Conservation (phyloP, 108 stramenopile species). For the Craspedostauros australis region DNA sequence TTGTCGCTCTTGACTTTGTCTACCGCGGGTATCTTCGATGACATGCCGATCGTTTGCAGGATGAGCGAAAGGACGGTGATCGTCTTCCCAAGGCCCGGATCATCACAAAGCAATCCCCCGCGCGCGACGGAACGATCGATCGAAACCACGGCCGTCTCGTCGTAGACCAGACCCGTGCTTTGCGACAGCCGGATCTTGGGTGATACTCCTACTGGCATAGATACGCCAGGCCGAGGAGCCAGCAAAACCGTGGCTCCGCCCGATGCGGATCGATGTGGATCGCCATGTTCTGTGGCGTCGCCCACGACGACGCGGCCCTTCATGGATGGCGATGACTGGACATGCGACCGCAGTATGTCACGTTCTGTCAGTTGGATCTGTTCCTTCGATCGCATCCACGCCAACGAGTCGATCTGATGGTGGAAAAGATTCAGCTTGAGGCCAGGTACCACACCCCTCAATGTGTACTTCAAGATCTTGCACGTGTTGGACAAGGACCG, state of each 20-base stretch:
- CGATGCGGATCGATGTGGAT: conserved; percentile 54
- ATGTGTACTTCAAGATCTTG: conserved; percentile 29
- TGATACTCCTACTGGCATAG: neutral
- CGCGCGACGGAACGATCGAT: conserved; percentile 26
- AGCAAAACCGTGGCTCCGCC: conserved; percentile 51
- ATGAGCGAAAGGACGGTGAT: conserved; percentile 74
- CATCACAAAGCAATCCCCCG: conserved; percentile 60
- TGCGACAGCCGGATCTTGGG: conserved; percentile 3
- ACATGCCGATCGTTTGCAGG: conserved; percentile 58
- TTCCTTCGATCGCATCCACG: conserved; percentile 78
- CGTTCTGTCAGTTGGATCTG: conserved; percentile 27
- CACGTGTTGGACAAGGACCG: conserved; percentile 49
- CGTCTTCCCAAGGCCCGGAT: conserved; percentile 78
- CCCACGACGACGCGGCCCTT: conserved; percentile 13
- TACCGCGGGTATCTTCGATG: conserved; percentile 27
- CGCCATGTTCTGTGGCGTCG: too few species aligned
- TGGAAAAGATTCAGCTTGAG: conserved; percentile 51
- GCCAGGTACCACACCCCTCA: conserved; percentile 59
- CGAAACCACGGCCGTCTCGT: neutral
- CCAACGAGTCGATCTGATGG: conserved; percentile 66
- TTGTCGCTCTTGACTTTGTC: neutral
- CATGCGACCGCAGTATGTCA: conserved; percentile 8
- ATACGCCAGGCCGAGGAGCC: neutral
- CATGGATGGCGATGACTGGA: neutral
- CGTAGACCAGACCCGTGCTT: neutral